A percentile compares a stretch with the other conserved stretches of the same genome.
Conservation (phyloP, 2,329 filamentous ascomycete genomes). For the Aureobasidium lini region DNA sequence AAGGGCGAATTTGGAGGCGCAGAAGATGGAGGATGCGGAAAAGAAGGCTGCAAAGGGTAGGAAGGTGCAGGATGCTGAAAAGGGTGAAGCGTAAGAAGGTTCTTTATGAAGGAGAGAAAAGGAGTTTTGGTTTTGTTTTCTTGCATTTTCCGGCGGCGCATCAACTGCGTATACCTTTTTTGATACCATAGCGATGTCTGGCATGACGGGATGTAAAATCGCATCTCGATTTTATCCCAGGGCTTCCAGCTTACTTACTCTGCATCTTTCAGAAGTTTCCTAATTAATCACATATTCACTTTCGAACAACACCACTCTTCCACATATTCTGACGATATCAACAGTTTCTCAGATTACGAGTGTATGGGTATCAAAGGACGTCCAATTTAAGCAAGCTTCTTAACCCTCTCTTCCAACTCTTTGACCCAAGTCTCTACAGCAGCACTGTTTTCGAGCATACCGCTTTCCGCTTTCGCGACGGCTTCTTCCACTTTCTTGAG, state of each 20-base stretch:
- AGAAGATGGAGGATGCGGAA: slow-evolving; percentile 22
- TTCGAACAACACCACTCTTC: too few relatives aligned
- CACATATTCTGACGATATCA: too few relatives aligned
- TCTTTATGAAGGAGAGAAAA: neutral
- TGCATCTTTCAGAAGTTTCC: neutral
- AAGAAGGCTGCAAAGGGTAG: slow-evolving; percentile 13
- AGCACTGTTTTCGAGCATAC: slow-evolving; percentile 71
- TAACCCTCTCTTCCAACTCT: slow-evolving; percentile 71
- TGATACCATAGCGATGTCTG: neutral
- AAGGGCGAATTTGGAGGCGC: slow-evolving; percentile 29
- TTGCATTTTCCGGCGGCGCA: neutral
- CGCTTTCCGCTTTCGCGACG: slow-evolving; percentile 60
- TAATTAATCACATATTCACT: neutral
- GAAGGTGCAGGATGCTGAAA: slow-evolving; percentile 10
- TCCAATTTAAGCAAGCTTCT: slow-evolving; percentile 20
- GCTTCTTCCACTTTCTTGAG: slow-evolving; percentile 70
- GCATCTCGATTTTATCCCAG: neutral
- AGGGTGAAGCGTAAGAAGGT: neutral
- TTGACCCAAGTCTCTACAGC: slow-evolving; percentile 86
- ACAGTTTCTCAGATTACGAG: too few relatives aligned
- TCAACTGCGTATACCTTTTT: neutral
- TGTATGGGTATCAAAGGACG: neutral
- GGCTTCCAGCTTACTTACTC: neutral
- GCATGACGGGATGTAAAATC: neutral
- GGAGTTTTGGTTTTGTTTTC: neutral